A percentile compares a stretch with the other conserved stretches of the same genome.
Evolutionary conservation across 495 filamentous ascomycete species (phyloP).

Genomic region (Xanthoparmelia taractica): DNA sequence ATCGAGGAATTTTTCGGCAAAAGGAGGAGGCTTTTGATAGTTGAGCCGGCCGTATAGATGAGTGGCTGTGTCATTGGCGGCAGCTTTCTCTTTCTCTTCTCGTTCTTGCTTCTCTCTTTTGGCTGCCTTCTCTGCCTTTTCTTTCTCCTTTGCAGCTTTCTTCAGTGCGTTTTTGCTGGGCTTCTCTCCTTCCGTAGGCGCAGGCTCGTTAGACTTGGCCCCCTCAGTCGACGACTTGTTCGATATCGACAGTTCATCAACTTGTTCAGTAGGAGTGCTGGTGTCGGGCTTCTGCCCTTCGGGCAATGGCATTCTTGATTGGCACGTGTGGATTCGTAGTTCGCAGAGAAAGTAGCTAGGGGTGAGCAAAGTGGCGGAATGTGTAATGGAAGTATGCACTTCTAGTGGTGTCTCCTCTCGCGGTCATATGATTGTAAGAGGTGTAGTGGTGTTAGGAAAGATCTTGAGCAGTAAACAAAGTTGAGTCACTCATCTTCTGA

Average conservation of each 20-base stretch:
- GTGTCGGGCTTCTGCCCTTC: not conserved
- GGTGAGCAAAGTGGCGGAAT: not conserved
- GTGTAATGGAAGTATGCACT: not conserved
- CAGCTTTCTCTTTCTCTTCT: slow-evolving; percentile 32
- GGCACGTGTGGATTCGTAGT: not conserved
- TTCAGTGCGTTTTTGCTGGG: slow-evolving; percentile 59
- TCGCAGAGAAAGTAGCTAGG: not conserved
- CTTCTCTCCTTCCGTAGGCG: slow-evolving; percentile 26
- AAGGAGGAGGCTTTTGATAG: slow-evolving; percentile 1
- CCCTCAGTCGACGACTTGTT: not conserved
- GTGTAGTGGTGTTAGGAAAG: not conserved
- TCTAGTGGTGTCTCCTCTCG: not conserved
- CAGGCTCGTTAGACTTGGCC: not conserved
- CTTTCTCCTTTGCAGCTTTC: slow-evolving; percentile 61
- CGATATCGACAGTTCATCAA: not conserved
- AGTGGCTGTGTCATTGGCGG: slow-evolving; percentile 60
- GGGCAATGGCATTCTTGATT: not conserved
- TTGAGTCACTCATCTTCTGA: not conserved
- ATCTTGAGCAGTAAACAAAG: not conserved
- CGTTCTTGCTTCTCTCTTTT: slow-evolving; percentile 45
- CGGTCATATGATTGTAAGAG: not conserved
- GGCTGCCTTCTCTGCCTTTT: slow-evolving; percentile 56
- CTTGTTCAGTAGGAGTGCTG: slow-evolving; percentile 1
- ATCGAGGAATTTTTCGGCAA: slow-evolving; percentile 31
- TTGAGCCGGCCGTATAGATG: slow-evolving; percentile 55